phyloP scores from a whole-genome alignment of 495 filamentous ascomycete genomes.

The Tetracladium marchalianum region DNA sequence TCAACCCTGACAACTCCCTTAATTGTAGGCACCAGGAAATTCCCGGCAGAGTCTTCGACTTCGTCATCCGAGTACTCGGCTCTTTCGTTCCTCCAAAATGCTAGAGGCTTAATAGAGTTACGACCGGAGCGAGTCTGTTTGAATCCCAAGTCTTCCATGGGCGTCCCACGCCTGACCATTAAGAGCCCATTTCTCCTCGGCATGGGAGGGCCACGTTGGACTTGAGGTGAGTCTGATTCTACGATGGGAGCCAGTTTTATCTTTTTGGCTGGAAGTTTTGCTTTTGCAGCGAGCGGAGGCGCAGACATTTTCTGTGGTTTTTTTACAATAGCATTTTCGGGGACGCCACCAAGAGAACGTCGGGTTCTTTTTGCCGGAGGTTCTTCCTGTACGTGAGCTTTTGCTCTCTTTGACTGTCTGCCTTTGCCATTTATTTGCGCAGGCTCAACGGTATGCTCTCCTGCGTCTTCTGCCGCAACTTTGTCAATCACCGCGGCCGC shows the following conservation, averaged over 20 bases:
- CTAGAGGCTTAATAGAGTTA: constrained; percentile 60
- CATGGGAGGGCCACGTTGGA: constrained; percentile 37
- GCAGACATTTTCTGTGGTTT: neutral
- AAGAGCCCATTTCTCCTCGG: constrained; percentile 50
- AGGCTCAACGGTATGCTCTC: constrained; percentile 8
- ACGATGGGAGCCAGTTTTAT: constrained; percentile 7
- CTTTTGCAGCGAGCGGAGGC: constrained; percentile 1
- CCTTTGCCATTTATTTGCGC: constrained; percentile 20
- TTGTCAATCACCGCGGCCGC: too few relatives aligned
- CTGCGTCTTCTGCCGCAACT: neutral
- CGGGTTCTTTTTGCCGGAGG: constrained; percentile 24
- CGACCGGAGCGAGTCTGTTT: constrained; percentile 42
- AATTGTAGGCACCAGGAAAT: constrained; percentile 53
- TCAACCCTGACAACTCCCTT: constrained; percentile 69
- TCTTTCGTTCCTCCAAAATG: constrained; percentile 78
- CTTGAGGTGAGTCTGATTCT: constrained; percentile 22
- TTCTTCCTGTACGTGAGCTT: constrained; percentile 17
- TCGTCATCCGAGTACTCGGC: constrained; percentile 55
- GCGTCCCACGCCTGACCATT: constrained; percentile 61
- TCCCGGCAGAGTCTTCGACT: constrained; percentile 32
- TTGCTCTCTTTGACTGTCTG: constrained; percentile 13
- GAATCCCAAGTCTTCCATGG: constrained; percentile 35
- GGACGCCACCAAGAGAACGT: constrained; percentile 15
- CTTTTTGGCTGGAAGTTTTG: constrained; percentile 5
- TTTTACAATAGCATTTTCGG: neutral